These are phyloP conservation scores for Udeniomyces megalosporus DNA, from an alignment of 768 basidiomycete genomes.

Conservation along the genomic window DNA sequence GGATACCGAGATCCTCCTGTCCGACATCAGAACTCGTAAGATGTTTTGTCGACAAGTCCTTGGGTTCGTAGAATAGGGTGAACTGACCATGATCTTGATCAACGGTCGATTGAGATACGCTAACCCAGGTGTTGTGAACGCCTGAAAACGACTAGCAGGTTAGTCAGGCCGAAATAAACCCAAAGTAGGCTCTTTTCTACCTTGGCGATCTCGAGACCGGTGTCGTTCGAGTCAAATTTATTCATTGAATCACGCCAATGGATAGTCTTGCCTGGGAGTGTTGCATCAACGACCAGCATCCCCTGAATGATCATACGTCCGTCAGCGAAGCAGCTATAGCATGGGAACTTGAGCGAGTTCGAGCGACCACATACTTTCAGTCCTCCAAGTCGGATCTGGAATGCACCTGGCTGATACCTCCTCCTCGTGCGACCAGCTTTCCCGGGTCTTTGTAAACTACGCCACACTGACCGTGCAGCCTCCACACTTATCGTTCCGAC, in stretches of 20 bases:
- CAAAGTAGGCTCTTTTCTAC: too few species aligned
- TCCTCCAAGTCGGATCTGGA: conserved; percentile 64
- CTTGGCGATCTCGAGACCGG: conserved; percentile 47
- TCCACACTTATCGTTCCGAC: conserved; percentile 47
- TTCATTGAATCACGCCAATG: neutral
- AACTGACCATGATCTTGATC: conserved; percentile 43
- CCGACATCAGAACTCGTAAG: neutral
- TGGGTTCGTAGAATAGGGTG: too few species aligned
- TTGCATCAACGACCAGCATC: neutral
- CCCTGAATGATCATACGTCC: conserved; percentile 31
- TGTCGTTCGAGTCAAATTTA: conserved; percentile 32
- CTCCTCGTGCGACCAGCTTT: neutral
- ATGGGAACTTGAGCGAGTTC: conserved; percentile 42
- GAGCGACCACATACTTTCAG: conserved; percentile 71
- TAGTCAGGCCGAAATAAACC: too few species aligned
- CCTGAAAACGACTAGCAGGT: too few species aligned
- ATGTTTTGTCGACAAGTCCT: too few species aligned
- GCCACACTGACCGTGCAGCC: conserved; percentile 45
- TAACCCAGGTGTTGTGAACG: conserved; percentile 45
- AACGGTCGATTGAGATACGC: conserved; percentile 59
- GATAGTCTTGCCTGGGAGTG: neutral
- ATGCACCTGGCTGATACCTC: conserved; percentile 31
- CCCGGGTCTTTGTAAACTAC: conserved; percentile 26
- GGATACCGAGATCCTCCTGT: conserved; percentile 48
- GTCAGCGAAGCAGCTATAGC: conserved; percentile 39